Evolutionary conservation across 1,284 basidiomycete genomes (phyloP), one percentile per base, ranked within the genome.

Genomic region (Trametes hirsuta): DNA sequence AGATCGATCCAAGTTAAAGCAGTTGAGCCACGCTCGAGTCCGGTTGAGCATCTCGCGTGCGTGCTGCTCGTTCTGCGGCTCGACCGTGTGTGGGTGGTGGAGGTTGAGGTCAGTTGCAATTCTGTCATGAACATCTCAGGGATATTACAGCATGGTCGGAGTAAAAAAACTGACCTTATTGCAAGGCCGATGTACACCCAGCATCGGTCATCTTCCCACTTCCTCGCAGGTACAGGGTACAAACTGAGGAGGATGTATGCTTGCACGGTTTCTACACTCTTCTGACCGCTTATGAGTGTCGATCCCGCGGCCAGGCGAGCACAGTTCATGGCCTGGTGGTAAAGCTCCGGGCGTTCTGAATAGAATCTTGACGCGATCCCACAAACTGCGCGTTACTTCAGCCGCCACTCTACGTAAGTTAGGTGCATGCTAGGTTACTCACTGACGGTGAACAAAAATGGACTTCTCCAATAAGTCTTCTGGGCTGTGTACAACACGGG

Each of bases 11-110:
- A 95, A 76, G 72, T 92, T 93, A 75, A 89, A 93, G 74, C 92
- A 93, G 71, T 91, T 92, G 63, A 94, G 77, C 93, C 93, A 95
- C 0, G 91, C 85, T 18, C 93, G 85, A 39, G 91, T 91, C n/a
- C 93, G 85, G 70, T 94, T 95, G 51, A 94, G 82, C 75, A 93
- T 84, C 72, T 94, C 90, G 50, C 93, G 85, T 22, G 90, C 90
- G 61, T 93, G 87, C 58, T 79, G 79, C 70, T 93, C 90, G 68
- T 88, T 88, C 15, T 80, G 74, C 6, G 86, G 85, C 62, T 86
- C 86, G 6, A 85, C 83, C 0, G 87, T 87, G 62, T 80, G 82
- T 2, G 91, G 90, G 46, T 90, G 81, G 67, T 95, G 90, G 47
- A 95, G 79, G 66, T 94, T 94, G 49, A 95, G 81, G 71, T 94